Evolutionary conservation across 176 grass and related monocot genomes (phyloP), one percentile per base, ranked within the genome.

Genomic region (Eragrostis curvula): DNA sequence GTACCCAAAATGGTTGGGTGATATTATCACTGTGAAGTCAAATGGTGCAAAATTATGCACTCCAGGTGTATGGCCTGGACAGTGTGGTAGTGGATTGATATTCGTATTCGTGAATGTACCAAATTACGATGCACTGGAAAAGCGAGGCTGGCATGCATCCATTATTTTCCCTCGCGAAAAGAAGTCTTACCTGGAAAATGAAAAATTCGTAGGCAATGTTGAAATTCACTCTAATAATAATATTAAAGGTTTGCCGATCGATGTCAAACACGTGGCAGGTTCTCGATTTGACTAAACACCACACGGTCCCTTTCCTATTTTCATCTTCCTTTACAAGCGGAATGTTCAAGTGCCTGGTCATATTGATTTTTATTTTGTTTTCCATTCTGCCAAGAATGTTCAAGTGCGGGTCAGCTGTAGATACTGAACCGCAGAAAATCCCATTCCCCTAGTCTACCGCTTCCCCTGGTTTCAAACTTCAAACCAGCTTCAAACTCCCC

Each of bases 351-450:
- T 36, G 32, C 32, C 32, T 36, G 32, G 32, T 36, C 32, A 36
- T 36, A 36, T 36, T 36, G n/a, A n/a, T n/a, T 36, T 36, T 36
- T 36, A 36, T 36, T 36, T 36, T 36, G 32, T 36, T 36, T 36
- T 4, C 32, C 32, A 36, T 36, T 36, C 32, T 36, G 32, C 32
- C 32, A 36, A 36, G 4, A 36, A 36, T 36, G 32, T 36, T 36
- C 32, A 36, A 2, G 32, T 36, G 32, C 32, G 32, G 17, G 17
- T 17, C 7, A 40, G 21, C 42, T 25, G 67, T 28, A 23, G 29
- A 74, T 13, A 29, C 60, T 63, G 9, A 47, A 21, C 23, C 25
- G 60, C 57, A 77, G 73, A 75, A 75, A 9, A 63, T 77, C 32
- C 74, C 25, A 1, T 29, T 39, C 62, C 62, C 62, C 62, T 30